Evolutionary conservation across 2,329 filamentous ascomycete genomes (phyloP).

Genomic region (Scedosporium dehoogii): DNA sequence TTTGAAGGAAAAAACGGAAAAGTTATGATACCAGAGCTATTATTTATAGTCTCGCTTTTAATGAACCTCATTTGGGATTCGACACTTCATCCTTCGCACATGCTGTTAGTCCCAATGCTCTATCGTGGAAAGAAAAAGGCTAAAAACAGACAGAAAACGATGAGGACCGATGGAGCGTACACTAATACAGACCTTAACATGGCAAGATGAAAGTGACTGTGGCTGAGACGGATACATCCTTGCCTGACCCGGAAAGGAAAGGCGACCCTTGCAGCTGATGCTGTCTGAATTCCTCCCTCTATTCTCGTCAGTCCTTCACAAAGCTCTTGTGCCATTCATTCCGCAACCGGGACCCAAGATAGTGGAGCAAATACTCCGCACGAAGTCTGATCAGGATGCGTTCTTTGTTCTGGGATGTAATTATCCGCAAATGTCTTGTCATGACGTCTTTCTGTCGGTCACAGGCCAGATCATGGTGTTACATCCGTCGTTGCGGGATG

Average conservation of each 20-base stretch:
- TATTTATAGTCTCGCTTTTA: background rate
- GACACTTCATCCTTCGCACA: background rate
- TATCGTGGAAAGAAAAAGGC: no score
- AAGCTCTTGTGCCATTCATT: no score
- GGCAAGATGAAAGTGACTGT: background rate
- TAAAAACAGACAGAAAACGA: no score
- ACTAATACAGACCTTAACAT: background rate
- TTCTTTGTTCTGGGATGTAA: no score
- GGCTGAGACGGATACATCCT: background rate
- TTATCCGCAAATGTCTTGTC: background rate
- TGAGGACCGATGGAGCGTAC: no score
- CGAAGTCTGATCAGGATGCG: no score
- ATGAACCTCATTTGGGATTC: background rate
- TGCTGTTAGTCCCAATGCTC: no score
- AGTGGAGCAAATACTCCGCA: background rate
- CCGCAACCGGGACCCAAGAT: background rate
- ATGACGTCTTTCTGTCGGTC: background rate
- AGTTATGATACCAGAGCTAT: background rate
- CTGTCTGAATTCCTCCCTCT: background rate
- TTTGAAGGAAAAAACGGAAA: background rate
- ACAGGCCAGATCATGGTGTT: background rate
- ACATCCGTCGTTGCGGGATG: background rate
- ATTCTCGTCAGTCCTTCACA: background rate
- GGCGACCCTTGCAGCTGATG: background rate
- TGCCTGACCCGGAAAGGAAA: background rate